phyloP scores from a whole-genome alignment of 768 basidiomycete species.

The Tricholoma hemisulphureum region DNA sequence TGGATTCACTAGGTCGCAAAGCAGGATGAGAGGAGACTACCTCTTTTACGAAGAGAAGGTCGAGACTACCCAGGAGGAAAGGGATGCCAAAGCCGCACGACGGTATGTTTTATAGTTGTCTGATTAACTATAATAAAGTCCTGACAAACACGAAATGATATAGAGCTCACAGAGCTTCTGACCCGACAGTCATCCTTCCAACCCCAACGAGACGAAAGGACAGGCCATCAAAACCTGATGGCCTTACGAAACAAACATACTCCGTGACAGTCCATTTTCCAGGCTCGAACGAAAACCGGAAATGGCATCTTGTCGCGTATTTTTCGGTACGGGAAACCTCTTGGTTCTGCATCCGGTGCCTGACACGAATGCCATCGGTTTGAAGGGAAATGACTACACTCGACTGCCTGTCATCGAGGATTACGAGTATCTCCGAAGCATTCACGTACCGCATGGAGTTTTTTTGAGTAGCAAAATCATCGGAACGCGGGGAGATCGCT shows the following conservation, averaged over 20 bases:
- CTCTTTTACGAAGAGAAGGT: slow-evolving; percentile 84
- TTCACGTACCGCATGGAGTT: slow-evolving; percentile 68
- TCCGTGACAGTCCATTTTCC: slow-evolving; percentile 72
- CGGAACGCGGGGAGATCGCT: slow-evolving; percentile 40
- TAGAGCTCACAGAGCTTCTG: slow-evolving; percentile 59
- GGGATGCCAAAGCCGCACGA: slow-evolving; percentile 76
- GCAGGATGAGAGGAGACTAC: slow-evolving; percentile 80
- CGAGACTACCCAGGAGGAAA: slow-evolving; percentile 76
- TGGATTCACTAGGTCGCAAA: slow-evolving; percentile 62
- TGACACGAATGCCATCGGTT: slow-evolving; percentile 6
- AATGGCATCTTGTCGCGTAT: slow-evolving; percentile 86
- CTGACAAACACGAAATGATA: slow-evolving; percentile 12
- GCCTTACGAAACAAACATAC: slow-evolving; percentile 85
- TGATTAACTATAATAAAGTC: background rate
- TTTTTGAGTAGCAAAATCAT: slow-evolving; percentile 68
- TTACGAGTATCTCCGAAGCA: slow-evolving; percentile 68
- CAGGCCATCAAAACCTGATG: slow-evolving; percentile 73
- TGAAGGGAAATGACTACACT: slow-evolving; percentile 65
- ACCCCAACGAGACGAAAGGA: slow-evolving; percentile 71
- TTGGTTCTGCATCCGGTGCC: background rate
- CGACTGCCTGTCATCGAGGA: slow-evolving; percentile 71
- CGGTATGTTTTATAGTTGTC: slow-evolving; percentile 42
- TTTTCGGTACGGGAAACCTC: slow-evolving; percentile 54
- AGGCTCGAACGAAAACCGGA: slow-evolving; percentile 53
- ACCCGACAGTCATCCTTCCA: slow-evolving; percentile 56